These are phyloP conservation scores for Artemisia tridentata DNA, from an alignment of 129 eudicot genomes.

Conservation along the genomic window DNA sequence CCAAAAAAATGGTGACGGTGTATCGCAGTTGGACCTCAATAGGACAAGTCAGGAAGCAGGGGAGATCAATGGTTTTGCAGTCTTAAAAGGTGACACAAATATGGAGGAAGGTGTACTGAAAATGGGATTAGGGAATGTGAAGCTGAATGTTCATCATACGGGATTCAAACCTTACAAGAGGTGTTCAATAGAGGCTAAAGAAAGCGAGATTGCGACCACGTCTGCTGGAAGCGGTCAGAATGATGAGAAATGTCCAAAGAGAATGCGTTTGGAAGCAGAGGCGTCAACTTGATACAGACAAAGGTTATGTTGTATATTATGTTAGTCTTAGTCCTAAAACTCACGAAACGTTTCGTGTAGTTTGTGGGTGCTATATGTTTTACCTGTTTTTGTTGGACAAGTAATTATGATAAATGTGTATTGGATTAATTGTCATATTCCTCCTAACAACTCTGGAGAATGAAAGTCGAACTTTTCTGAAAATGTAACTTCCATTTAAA, in stretches of 20 bases:
- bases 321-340: conserved; percentile 30
- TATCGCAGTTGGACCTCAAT: conserved; percentile 45
- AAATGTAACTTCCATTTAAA: conserved; percentile 14
- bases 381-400: conserved; percentile 21
- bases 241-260: conserved; percentile 71
- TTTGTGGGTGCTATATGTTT: conserved; percentile 28
- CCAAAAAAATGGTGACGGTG: conserved; percentile 22
- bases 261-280: conserved; percentile 70
- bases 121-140: conserved; percentile 46
- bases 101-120: conserved; percentile 39
- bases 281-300: conserved; percentile 45
- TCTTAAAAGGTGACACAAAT: conserved; percentile 35
- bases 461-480: conserved; percentile 1
- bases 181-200: conserved; percentile 87
- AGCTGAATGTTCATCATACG: conserved; percentile 55
- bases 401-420: conserved; percentile 23
- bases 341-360: conserved; percentile 48
- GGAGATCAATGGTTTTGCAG: conserved; percentile 29
- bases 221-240: conserved; percentile 29
- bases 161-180: conserved; percentile 94
- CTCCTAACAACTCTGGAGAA: conserved; percentile 29
- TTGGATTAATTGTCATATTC: conserved; percentile 26
- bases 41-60: conserved; percentile 25
- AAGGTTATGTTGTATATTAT: conserved; percentile 31
- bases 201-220: conserved; percentile 32